These are phyloP conservation scores for Diplodia corticola DNA, from an alignment of 2,329 filamentous ascomycete species.

Conservation along the genomic window DNA sequence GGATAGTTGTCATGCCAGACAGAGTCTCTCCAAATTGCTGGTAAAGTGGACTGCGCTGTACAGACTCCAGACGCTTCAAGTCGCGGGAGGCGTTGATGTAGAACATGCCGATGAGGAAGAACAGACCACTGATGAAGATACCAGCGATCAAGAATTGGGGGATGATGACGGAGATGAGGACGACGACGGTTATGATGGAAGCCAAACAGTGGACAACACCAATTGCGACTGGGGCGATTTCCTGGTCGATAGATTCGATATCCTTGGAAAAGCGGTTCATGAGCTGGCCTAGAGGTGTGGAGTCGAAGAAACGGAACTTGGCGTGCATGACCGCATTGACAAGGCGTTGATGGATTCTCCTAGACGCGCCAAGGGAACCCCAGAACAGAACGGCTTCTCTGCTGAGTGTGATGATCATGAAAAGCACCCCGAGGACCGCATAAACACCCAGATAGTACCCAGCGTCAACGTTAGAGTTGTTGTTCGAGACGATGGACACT, in stretches of 20 bases:
- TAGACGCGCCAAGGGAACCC: slow-evolving; percentile 85
- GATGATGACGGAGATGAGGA: slow-evolving; percentile 84
- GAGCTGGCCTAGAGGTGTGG: slow-evolving; percentile 89
- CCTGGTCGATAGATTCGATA: slow-evolving; percentile 90
- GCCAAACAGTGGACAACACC: slow-evolving; percentile 66
- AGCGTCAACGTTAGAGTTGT: slow-evolving; percentile 65
- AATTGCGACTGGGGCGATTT: slow-evolving; percentile 90
- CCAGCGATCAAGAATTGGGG: slow-evolving; percentile 87
- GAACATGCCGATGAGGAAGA: slow-evolving; percentile 79
- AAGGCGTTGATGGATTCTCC: slow-evolving; percentile 75
- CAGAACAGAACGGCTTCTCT: slow-evolving; percentile 89
- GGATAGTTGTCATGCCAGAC: slow-evolving; percentile 91
- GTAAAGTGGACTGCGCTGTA: slow-evolving; percentile 91
- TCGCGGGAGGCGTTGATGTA: slow-evolving; percentile 94
- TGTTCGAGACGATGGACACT: slow-evolving; percentile 42
- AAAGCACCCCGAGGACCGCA: slow-evolving; percentile 73
- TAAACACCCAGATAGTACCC: slow-evolving; percentile 83
- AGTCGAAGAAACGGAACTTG: slow-evolving; percentile 97
- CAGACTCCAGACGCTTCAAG: slow-evolving; percentile 89
- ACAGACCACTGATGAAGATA: slow-evolving; percentile 78
- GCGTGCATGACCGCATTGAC: slow-evolving; percentile 80
- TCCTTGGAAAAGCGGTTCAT: slow-evolving; percentile 99
- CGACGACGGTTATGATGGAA: slow-evolving; percentile 78
- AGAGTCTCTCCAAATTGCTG: slow-evolving; percentile 98
- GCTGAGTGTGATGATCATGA: slow-evolving; percentile 77